Conservation (phyloP, 768 basidiomycete genomes). For the Serendipita sp. region DNA sequence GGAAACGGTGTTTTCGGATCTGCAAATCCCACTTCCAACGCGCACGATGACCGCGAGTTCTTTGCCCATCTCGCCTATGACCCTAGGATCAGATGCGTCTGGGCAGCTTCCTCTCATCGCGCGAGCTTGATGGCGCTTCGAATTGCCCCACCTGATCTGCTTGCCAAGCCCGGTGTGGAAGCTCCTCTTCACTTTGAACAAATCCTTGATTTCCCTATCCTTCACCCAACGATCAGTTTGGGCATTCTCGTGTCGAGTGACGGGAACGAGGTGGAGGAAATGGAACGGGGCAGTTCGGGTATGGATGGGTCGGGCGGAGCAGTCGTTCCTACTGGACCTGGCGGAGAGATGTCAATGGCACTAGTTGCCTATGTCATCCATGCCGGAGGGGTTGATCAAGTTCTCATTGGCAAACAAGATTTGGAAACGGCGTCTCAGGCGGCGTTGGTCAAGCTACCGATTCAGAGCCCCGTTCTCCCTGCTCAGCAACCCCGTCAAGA, state of each 20-base stretch:
- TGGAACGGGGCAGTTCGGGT: background rate
- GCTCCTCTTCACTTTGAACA: slow-evolving; percentile 56
- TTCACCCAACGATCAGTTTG: slow-evolving; percentile 77
- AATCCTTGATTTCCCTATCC: slow-evolving; percentile 66
- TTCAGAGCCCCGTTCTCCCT: slow-evolving; percentile 17
- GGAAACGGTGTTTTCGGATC: slow-evolving; percentile 20
- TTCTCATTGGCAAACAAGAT: slow-evolving; percentile 76
- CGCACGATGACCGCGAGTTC: slow-evolving; percentile 65
- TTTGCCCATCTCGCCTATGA: slow-evolving; percentile 81
- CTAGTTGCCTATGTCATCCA: slow-evolving; percentile 83
- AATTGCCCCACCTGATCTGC: slow-evolving; percentile 40
- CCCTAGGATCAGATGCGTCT: slow-evolving; percentile 67
- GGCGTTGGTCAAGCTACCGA: slow-evolving; percentile 48
- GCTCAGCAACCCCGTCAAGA: slow-evolving; percentile 17
- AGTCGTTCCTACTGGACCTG: background rate
- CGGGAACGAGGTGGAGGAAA: background rate
- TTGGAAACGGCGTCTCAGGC: slow-evolving; percentile 49
- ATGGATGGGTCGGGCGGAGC: background rate
- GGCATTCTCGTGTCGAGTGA: slow-evolving; percentile 50
- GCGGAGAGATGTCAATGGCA: slow-evolving; percentile 26
- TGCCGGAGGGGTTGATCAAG: slow-evolving; percentile 75
- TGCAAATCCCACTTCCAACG: background rate
- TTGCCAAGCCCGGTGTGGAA: slow-evolving; percentile 38
- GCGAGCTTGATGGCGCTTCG: slow-evolving; percentile 74
- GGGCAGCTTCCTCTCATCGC: slow-evolving; percentile 74